Base-by-base conservation (phyloP, 192 early-diverging fungal genomes). In the Gryganskiella cystojenkinii region DNA sequence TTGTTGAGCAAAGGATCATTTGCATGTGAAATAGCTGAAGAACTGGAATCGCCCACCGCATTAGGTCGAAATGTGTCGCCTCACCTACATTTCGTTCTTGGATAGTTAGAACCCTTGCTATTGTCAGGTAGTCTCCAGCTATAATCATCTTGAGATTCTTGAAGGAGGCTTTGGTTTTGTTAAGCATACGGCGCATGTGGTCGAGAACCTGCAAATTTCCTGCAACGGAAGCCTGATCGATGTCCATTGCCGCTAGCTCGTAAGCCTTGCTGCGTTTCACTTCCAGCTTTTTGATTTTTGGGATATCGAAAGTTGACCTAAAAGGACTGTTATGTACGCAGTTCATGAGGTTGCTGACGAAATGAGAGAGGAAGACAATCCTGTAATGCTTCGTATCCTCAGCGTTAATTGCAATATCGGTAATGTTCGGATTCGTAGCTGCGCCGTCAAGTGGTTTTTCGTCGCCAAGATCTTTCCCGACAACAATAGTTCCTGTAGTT, bases 121-220 rank as follows among this genome's bases (percentile, higher is more conserved):
- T 19, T 3, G 54, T 35, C 33, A 34, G 19, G 8, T 56, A 31
- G 15, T 56, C 54, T 2, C 54, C 54, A 19, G 54, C 54, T 19
- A 56, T 37, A n/a, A 56, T 35, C 34, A 56, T 56, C 54, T 37
- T 56, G 50, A 52, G 50, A 52, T 52, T 24, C 50, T 27, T 52
- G 50, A 52, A 52, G 13, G 50, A 52, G 19, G 9, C 19, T 22
- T 52, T 52, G 24, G 50, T 27, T 24, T 52, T 52, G 24, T 52
- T 52, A 6, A 52, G 50, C 9, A 27, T 0, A 25, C 20, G 2
- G 25, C 50, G 24, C 50, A 52, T 52, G 1, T 52, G 50, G 25
- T 52, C 24, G 9, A 52, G 50, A 27, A 52, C 25, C 27, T 22
- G 50, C 10, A 52, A 4, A 28, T 52, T 52, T 28, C 50, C 50